Evolutionary conservation across 2,329 filamentous ascomycete species (phyloP).

Genomic region (Microsporum audouinii): DNA sequence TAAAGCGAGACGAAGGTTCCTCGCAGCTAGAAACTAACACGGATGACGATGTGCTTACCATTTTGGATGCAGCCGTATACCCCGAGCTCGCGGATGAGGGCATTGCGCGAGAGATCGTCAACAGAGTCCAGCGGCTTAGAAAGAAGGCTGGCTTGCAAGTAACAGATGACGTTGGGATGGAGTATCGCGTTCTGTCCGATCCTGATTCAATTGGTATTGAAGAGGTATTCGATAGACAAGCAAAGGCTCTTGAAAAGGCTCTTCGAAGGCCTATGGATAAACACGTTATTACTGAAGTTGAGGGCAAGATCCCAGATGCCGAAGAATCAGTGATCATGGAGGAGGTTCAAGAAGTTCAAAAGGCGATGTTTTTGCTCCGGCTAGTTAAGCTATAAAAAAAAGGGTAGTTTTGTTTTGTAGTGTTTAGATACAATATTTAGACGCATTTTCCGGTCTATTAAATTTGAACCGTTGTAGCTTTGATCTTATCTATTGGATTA

Average conservation of each 20-base stretch:
- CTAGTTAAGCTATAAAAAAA: conserved; percentile 56
- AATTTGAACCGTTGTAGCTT: not conserved
- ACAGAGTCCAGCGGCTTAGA: conserved; percentile 79
- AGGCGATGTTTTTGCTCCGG: conserved; percentile 66
- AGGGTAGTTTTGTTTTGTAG: conserved; percentile 25
- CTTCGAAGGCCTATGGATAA: conserved; percentile 66
- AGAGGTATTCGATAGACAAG: conserved; percentile 57
- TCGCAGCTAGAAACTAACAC: conserved; percentile 76
- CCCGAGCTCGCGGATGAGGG: conserved; percentile 81
- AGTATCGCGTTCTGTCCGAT: conserved; percentile 71
- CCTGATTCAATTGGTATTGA: conserved; percentile 64
- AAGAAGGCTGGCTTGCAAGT: conserved; percentile 87
- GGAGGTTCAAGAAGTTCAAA: conserved; percentile 77
- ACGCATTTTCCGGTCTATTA: not conserved
- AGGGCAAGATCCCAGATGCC: conserved; percentile 45
- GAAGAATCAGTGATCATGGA: conserved; percentile 57
- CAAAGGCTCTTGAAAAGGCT: conserved; percentile 60
- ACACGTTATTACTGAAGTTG: conserved; percentile 48
- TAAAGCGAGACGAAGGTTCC: conserved; percentile 60
- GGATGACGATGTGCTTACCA: conserved; percentile 78
- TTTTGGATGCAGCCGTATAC: conserved; percentile 73
- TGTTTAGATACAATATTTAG: conserved; percentile 9
- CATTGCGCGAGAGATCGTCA: conserved; percentile 80
- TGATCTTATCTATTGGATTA: not conserved
- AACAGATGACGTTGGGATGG: conserved; percentile 92